Evolutionary conservation across 2,329 filamentous ascomycete species (phyloP), one percentile per base, ranked within the genome.

Genomic region (Corynespora cassiicola): DNA sequence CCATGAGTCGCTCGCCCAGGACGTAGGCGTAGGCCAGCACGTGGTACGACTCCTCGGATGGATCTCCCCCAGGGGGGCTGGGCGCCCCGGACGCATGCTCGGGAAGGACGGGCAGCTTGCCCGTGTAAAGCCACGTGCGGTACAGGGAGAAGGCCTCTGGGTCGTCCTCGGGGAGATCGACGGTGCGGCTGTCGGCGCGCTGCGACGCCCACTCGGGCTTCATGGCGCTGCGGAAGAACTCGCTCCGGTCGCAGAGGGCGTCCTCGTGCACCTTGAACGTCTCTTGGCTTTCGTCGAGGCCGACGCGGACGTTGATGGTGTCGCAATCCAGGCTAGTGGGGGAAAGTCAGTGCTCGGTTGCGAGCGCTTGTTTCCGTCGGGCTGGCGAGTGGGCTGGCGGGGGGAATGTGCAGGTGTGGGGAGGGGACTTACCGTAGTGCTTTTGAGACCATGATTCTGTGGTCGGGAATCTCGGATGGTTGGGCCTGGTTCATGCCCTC

Each of bases 191-290:
- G 16, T 51, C 39, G 7, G 39, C 25, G 2, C 48, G 42, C 23
- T 36, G 16, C 5, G 27, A 19, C 4, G 47, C 32, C 50, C 47
- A 53, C 28, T 50, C 47, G n/a, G 43, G 36, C 17, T 53, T 52
- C 49, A 55, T 50, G 23, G 39, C 42, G 18, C 39, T 48, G 37
- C 22, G 28, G 40, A 55, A 52, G 38, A 46, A 55, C 6, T 29
- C 31, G 0, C 46, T 46, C 14, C 36, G 40, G 25, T 50, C 50
- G 36, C 47, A 51, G 3, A 50, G 42, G 31, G 45, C 52, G 32
- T 41, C 21, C 38, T 52, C 50, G 42, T 47, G 48, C 29, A 61
- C 40, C 18, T 51, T 29, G 38, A 53, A 56, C 9, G 32, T 42
- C 8, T 38, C 11, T 34, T 38, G 30, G 26, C 31, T 14, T 4